Evolutionary conservation across 305 asterid species (phyloP), one percentile per base, ranked within the genome.

Genomic region (Andrographis paniculata): DNA sequence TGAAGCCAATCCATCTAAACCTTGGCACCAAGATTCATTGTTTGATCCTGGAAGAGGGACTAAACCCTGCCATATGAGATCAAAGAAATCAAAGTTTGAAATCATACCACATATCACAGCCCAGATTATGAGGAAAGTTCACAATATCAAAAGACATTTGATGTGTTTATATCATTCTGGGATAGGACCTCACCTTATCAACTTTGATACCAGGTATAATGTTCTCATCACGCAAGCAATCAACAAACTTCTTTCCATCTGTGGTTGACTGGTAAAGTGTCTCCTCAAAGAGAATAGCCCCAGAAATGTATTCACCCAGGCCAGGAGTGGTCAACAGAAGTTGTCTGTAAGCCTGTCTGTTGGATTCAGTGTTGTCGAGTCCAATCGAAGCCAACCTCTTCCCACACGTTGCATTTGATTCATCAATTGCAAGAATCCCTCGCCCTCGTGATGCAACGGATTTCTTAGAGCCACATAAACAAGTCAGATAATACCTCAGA

Each of bases 1-100:
- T 55, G 94, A 83, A 61, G 93, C 94, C 68, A 82, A 58, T 46
- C 96, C 96, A 59, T 87, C 96, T 55, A 87, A 70, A 45, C 96
- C 94, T 67, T 87, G 94, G 76, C 96, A 83, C 94, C 94, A 87
- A 14, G 94, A 80, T 37, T 37, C 42, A n/a, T 37, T 37, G 42
- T 37, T 37, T 37, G 42, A 37, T 13, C 42, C 42, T 37, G 42
- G 42, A 13, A 37, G 42, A 17, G 42, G 42, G 12, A 37, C 42
- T 17, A 37, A 37, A 37, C 42, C 42, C 42, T 37, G 42, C 17
- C 30, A 8, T 8, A 24, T 5, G 1, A 13, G 14, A 12, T 4
- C 13, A 5, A 37, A 37, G 3, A 37, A 37, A 37, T n/a, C n/a
- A 37, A 13, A 14, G 2, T 1, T 14, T 13, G 17, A 9, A 37